phyloP scores from a whole-genome alignment of 805 yeast genomes.

The Pichia ethanolica region DNA sequence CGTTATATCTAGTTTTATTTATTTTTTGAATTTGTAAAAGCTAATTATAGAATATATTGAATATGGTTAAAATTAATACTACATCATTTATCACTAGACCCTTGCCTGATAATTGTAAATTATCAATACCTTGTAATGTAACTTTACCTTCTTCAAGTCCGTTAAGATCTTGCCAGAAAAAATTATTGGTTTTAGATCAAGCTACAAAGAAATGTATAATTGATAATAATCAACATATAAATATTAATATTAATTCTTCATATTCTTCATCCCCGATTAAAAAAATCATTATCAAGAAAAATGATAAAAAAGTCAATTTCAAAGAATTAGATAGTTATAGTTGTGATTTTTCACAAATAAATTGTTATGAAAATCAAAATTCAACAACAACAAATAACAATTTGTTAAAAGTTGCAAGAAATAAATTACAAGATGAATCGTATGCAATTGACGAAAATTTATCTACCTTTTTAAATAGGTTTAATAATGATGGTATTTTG shows the following conservation, averaged over 20 bases:
- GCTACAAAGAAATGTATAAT: neutral
- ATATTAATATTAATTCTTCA: neutral
- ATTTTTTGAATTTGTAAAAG: too few relatives aligned
- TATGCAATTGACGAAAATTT: neutral
- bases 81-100: neutral
- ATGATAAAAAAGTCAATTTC: neutral
- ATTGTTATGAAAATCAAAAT: neutral
- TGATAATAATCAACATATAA: neutral
- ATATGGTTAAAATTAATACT: neutral
- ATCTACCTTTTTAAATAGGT: neutral
- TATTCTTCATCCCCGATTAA: slow-evolving; percentile 3
- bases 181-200: neutral
- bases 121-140: neutral
- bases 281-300: neutral
- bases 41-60: neutral
- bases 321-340: neutral
- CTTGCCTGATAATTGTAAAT: neutral
- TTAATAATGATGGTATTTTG: slow-evolving; percentile 1
- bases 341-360: slow-evolving; percentile 4
- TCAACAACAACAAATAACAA: neutral
- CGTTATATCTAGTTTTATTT: too few relatives aligned
- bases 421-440: neutral
- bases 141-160: neutral
- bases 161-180: neutral
- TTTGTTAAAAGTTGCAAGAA: too few relatives aligned